These are phyloP conservation scores for Oryza glumipatula DNA, from an alignment of 176 grass and related monocot species.

Conservation along the genomic window DNA sequence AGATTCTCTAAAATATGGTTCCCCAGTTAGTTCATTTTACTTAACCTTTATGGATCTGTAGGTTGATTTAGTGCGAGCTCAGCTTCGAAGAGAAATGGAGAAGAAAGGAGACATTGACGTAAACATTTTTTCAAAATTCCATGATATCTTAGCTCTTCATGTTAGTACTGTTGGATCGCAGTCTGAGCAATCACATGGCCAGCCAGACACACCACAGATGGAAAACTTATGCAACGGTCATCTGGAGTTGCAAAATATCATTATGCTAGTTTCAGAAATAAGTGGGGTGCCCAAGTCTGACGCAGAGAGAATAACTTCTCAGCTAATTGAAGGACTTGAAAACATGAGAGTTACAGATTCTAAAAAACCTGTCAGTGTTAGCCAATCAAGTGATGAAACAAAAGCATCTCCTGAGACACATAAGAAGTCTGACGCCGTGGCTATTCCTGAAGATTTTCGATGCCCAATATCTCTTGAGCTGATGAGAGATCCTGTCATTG, in stretches of 20 bases:
- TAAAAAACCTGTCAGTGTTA: slow-evolving; percentile 23
- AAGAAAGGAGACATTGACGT: slow-evolving; percentile 67
- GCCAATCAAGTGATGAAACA: slow-evolving; percentile 33
- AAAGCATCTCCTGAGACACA: slow-evolving; percentile 48
- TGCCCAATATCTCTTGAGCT: slow-evolving; percentile 96
- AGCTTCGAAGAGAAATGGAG: slow-evolving; percentile 86
- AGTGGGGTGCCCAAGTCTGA: slow-evolving; percentile 56
- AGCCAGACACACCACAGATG: slow-evolving; percentile 43
- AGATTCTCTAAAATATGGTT: slow-evolving; percentile 7
- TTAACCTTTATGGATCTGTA: slow-evolving; percentile 43
- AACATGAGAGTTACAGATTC: slow-evolving; percentile 37
- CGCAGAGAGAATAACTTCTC: slow-evolving; percentile 49
- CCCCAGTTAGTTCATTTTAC: not conserved
- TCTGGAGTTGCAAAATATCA: slow-evolving; percentile 51
- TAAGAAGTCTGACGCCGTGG: slow-evolving; percentile 59
- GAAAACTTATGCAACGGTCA: slow-evolving; percentile 47
- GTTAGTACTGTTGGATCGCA: slow-evolving; percentile 42
- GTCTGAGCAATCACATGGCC: slow-evolving; percentile 33
- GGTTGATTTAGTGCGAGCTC: slow-evolving; percentile 85
- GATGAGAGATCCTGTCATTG: slow-evolving; percentile 94
- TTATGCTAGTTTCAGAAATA: slow-evolving; percentile 68
- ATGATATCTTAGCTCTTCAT: slow-evolving; percentile 56
- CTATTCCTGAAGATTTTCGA: slow-evolving; percentile 86
- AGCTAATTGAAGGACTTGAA: slow-evolving; percentile 58
- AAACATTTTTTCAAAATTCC: slow-evolving; percentile 70